Evolutionary conservation across 1,139 yeast genomes (phyloP), one percentile per base, ranked within the genome.

Genomic region (Debaryomyces coudertii): DNA sequence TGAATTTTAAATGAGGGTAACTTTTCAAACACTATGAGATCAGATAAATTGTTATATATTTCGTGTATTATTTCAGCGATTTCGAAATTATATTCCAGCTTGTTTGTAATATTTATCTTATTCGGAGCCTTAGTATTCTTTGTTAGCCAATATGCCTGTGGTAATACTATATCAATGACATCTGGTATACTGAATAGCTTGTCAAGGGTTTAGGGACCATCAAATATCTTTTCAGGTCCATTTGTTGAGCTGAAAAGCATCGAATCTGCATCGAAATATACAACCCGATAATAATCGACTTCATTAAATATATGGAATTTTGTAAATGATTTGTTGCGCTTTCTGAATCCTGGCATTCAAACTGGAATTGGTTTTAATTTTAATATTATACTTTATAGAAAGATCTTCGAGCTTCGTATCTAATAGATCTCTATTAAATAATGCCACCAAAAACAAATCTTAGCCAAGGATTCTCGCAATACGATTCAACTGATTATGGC

Each of bases 271-370:
- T 77, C 82, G 51, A 71, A 69, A 47, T 61, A 71, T 4, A 71
- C 66, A 27, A 71, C 49, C 28, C 71, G 52, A 34, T 66, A 70
- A 41, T 70, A 84, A 35, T 79, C 73, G 0, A 69, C 66, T 52
- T 73, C 73, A 47, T 73, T 70, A 56, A 83, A 83, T 0, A 80
- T 71, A 49, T 75, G 70, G 33, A 82, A 63, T 53, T 83, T 82
- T 0, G 86, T 81, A 51, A 79, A 76, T 40, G 84, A 77, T 7
- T 74, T 34, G 68, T 59, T 3, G 65, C 53, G 16, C 58, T 55
- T 20, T 54, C 63, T 20, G 55, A 48, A 18, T 49, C 53, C 8
- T 46, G 50, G 7, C 52, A 49, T 11, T 45, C 46, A 9, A 66
- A 15, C 56, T 43, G 3, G 47, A 46, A 0, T 65, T 62, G 1